phyloP scores from a whole-genome alignment of 2,329 filamentous ascomycete species.

The Stromatinia cepivora region DNA sequence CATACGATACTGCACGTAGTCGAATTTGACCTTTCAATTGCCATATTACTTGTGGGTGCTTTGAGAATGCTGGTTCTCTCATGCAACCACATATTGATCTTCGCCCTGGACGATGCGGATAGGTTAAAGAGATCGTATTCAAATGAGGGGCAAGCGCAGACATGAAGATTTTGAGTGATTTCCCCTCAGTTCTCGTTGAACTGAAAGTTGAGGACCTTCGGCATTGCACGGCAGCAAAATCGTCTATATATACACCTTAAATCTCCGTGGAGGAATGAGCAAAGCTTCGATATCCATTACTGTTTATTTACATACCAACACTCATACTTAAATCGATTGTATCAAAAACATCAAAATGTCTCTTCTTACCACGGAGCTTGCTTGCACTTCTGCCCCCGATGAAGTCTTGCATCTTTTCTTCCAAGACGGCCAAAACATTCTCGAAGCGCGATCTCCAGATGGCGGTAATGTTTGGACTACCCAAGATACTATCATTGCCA shows the following conservation, averaged over 20 bases:
- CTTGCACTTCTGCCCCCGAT: conserved; percentile 10
- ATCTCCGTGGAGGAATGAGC: not conserved
- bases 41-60: not conserved
- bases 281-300: not conserved
- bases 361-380: conserved; percentile 13
- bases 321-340: not conserved
- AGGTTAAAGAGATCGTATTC: not conserved
- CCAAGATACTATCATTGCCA: conserved; percentile 19
- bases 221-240: not conserved
- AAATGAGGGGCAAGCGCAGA: conserved; percentile 4
- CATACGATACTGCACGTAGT: conserved; percentile 11
- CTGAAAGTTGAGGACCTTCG: not conserved
- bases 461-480: conserved; percentile 9
- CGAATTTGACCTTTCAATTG: not conserved
- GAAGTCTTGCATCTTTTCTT: conserved; percentile 14
- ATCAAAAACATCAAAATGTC: conserved; percentile 12
- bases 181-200: not conserved
- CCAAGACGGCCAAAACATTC: conserved; percentile 10
- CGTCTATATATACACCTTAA: conserved; percentile 13
- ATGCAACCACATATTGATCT: not conserved
- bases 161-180: not conserved
- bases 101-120: not conserved
- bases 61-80: not conserved
- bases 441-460: conserved; percentile 18
- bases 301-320: not conserved